Conservation (phyloP, 2,329 filamentous ascomycete genomes). For the Arthrobotrys conoides region DNA sequence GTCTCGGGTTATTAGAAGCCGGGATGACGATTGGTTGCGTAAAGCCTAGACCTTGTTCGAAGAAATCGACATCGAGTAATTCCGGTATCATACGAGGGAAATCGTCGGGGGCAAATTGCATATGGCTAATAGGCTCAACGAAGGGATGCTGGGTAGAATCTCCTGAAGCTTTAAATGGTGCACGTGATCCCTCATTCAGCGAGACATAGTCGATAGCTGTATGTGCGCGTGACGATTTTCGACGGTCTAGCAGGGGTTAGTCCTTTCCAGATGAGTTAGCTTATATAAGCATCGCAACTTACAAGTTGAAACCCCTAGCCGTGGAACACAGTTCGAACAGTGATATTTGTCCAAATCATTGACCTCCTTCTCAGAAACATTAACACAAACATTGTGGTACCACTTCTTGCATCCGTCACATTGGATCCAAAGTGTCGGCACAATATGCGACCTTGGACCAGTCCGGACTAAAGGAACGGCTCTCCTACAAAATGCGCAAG, state of each 20-base stretch:
- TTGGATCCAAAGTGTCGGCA: slow-evolving; percentile 72
- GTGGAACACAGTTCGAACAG: slow-evolving; percentile 73
- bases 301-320: slow-evolving; percentile 75
- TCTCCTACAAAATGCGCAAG: slow-evolving; percentile 49
- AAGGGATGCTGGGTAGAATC: slow-evolving; percentile 78
- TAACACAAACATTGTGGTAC: slow-evolving; percentile 78
- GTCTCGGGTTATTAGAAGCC: slow-evolving; percentile 73
- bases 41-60: slow-evolving; percentile 75
- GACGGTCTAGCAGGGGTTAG: slow-evolving; percentile 68
- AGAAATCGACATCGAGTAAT: slow-evolving; percentile 75
- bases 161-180: slow-evolving; percentile 75
- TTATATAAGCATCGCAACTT: slow-evolving; percentile 64
- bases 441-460: slow-evolving; percentile 47
- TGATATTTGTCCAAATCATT: slow-evolving; percentile 79
- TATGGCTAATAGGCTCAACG: slow-evolving; percentile 76
- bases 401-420: slow-evolving; percentile 79
- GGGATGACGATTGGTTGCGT: slow-evolving; percentile 78
- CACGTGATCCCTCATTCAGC: slow-evolving; percentile 73
- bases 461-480: slow-evolving; percentile 51
- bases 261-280: slow-evolving; percentile 46
- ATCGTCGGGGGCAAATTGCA: slow-evolving; percentile 74
- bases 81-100: slow-evolving; percentile 77
- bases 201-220: slow-evolving; percentile 78
- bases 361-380: slow-evolving; percentile 76
- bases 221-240: slow-evolving; percentile 76